These are phyloP conservation scores for Parsonsia alboflavescens DNA, from an alignment of 257 asterid species.

Conservation along the genomic window DNA sequence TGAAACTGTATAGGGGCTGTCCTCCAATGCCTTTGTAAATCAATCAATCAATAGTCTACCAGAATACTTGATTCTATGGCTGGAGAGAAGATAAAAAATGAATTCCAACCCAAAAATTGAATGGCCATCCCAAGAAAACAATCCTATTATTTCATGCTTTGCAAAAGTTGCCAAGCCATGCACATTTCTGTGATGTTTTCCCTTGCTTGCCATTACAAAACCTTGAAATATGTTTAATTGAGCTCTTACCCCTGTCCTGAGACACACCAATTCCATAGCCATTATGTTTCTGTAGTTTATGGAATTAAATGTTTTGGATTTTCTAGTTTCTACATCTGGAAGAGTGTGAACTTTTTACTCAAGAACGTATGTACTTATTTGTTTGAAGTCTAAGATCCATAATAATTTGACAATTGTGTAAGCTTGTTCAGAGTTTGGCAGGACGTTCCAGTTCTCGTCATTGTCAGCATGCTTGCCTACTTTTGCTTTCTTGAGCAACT, in stretches of 20 bases:
- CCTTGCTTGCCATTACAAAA: background rate
- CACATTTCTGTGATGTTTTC: background rate
- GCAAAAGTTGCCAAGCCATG: background rate
- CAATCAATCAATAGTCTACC: background rate
- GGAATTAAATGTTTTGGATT: background rate
- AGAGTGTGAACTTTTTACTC: background rate
- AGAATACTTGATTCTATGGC: background rate
- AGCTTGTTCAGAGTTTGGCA: constrained; percentile 72
- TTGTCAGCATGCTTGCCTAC: constrained; percentile 92
- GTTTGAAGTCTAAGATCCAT: background rate
- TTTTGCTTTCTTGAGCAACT: constrained; percentile 96
- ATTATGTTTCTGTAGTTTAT: background rate
- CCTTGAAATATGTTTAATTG: background rate
- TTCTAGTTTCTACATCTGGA: background rate
- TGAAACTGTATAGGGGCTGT: background rate
- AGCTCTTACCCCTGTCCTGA: background rate
- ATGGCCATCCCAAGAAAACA: background rate
- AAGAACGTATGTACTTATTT: background rate
- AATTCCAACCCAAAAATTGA: background rate
- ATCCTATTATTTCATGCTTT: background rate
- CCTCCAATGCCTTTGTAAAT: background rate
- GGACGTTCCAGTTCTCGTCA: constrained; percentile 87
- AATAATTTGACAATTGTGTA: constrained; percentile 13
- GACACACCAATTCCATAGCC: background rate
- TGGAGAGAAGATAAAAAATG: background rate